These are phyloP conservation scores for Lyophyllum atratum DNA, from an alignment of 768 basidiomycete species.

Conservation along the genomic window DNA sequence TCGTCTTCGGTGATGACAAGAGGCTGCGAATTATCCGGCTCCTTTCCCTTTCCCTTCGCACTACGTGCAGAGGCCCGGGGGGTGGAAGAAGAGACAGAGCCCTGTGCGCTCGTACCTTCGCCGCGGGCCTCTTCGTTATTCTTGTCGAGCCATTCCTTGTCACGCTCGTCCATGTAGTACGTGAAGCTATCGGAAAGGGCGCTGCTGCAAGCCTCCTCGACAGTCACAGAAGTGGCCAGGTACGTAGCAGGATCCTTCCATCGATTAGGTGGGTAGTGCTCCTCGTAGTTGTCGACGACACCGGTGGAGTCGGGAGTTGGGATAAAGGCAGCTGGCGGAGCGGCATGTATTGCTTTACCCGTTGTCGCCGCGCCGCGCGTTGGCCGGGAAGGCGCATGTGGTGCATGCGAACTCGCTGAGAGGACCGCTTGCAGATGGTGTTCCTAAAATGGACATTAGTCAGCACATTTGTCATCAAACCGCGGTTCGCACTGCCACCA, in stretches of 20 bases:
- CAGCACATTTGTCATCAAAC: slow-evolving; percentile 47
- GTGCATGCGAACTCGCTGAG: slow-evolving; percentile 41
- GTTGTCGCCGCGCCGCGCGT: slow-evolving; percentile 28
- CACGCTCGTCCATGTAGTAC: slow-evolving; percentile 96
- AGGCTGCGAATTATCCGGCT: slow-evolving; percentile 66
- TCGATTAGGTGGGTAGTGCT: slow-evolving; percentile 65
- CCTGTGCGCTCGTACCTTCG: slow-evolving; percentile 82
- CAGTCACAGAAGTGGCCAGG: slow-evolving; percentile 80
- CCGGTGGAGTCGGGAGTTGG: slow-evolving; percentile 93
- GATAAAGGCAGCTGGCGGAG: slow-evolving; percentile 69
- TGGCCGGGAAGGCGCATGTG: slow-evolving; percentile 28
- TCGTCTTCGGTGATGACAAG: slow-evolving; percentile 84
- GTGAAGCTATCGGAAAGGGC: slow-evolving; percentile 75
- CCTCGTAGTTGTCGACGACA: slow-evolving; percentile 73
- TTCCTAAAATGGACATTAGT: slow-evolving; percentile 46
- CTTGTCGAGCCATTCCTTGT: slow-evolving; percentile 92
- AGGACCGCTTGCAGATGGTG: slow-evolving; percentile 55
- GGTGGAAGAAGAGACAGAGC: slow-evolving; percentile 55
- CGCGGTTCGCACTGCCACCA: slow-evolving; percentile 54
- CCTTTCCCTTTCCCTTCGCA: slow-evolving; percentile 84
- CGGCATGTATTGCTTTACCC: slow-evolving; percentile 31
- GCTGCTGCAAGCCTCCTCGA: slow-evolving; percentile 70
- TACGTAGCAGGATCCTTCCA: slow-evolving; percentile 83
- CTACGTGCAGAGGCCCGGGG: slow-evolving; percentile 63
- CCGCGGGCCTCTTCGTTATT: slow-evolving; percentile 87